Percentiles rank a stretch among this genome's conserved stretches.
Evolutionary conservation across 768 basidiomycete genomes (phyloP).

Genomic region (Lepiota brunneoincarnata): DNA sequence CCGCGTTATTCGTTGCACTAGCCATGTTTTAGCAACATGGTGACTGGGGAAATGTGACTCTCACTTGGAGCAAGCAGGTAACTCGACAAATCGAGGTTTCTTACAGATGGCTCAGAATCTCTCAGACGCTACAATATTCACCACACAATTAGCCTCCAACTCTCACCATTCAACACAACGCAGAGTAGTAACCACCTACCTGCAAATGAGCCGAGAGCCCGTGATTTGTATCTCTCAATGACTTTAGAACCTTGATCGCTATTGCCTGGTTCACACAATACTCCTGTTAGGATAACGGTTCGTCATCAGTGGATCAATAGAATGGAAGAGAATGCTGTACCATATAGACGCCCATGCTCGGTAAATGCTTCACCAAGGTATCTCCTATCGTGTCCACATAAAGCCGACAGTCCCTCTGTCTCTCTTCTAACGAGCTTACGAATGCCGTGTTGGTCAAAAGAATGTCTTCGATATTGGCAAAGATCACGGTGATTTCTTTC

Average conservation of each 20-base stretch:
- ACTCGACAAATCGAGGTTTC: constrained; percentile 86
- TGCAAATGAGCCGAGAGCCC: constrained; percentile 66
- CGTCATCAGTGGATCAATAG: neutral
- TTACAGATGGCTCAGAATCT: constrained; percentile 65
- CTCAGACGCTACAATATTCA: constrained; percentile 55
- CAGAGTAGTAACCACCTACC: constrained; percentile 33
- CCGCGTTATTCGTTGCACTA: constrained; percentile 94
- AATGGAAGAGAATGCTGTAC: constrained; percentile 34
- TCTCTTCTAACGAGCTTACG: constrained; percentile 83
- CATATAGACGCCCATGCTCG: constrained; percentile 79
- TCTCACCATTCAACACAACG: too few species aligned
- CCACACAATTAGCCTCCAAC: neutral
- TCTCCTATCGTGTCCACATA: constrained; percentile 91
- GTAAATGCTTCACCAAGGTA: constrained; percentile 70
- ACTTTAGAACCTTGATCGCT: constrained; percentile 75
- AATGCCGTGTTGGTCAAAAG: constrained; percentile 89
- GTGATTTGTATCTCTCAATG: constrained; percentile 64
- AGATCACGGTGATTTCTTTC: constrained; percentile 80
- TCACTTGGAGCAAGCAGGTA: constrained; percentile 90
- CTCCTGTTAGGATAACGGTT: constrained; percentile 40
- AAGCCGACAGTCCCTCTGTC: constrained; percentile 88
- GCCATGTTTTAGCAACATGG: constrained; percentile 1
- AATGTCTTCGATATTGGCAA: constrained; percentile 93
- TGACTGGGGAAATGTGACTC: constrained; percentile 20
- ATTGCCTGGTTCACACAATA: constrained; percentile 89